phyloP scores from a whole-genome alignment of 805 yeast genomes.

The Metschnikowia aberdeeniae region DNA sequence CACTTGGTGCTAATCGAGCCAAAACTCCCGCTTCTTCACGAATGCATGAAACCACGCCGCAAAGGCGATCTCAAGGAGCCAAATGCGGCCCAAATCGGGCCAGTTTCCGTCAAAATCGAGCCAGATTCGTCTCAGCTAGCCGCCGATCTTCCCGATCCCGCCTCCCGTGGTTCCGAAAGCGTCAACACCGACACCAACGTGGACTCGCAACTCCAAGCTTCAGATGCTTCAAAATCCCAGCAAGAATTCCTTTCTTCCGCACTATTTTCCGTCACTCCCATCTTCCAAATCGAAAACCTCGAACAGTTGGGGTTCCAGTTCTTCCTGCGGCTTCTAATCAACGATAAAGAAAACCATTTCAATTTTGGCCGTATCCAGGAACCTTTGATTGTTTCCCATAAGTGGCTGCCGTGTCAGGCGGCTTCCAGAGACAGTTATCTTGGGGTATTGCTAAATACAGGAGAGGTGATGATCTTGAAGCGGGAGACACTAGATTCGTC shows the following conservation, averaged over 20 bases:
- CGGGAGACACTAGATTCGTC: constrained; percentile 23
- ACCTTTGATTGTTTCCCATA: constrained; percentile 30
- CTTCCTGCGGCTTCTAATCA: constrained; percentile 23
- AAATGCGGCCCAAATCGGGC: not conserved
- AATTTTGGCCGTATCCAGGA: constrained; percentile 30
- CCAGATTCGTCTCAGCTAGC: not conserved
- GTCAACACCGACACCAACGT: constrained; percentile 7
- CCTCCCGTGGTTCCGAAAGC: not conserved
- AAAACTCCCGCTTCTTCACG: constrained; percentile 31
- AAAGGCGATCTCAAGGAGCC: not conserved
- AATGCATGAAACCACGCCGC: constrained; percentile 15
- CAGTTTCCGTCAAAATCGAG: not conserved
- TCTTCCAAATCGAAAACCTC: constrained; percentile 26
- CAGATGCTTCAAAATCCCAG: too few relatives aligned
- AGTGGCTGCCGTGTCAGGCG: constrained; percentile 28
- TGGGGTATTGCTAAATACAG: constrained; percentile 35
- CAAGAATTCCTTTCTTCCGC: constrained; percentile 14
- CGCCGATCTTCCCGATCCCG: not conserved
- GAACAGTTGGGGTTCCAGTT: constrained; percentile 29
- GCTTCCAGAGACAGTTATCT: constrained; percentile 26
- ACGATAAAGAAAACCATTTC: constrained; percentile 26
- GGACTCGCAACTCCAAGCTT: constrained; percentile 2
- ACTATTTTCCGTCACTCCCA: constrained; percentile 22
- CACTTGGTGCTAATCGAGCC: constrained; percentile 37
- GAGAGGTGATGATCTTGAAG: constrained; percentile 32